These are phyloP conservation scores for Pichia ethanolica DNA, from an alignment of 805 yeast genomes.

Conservation along the genomic window DNA sequence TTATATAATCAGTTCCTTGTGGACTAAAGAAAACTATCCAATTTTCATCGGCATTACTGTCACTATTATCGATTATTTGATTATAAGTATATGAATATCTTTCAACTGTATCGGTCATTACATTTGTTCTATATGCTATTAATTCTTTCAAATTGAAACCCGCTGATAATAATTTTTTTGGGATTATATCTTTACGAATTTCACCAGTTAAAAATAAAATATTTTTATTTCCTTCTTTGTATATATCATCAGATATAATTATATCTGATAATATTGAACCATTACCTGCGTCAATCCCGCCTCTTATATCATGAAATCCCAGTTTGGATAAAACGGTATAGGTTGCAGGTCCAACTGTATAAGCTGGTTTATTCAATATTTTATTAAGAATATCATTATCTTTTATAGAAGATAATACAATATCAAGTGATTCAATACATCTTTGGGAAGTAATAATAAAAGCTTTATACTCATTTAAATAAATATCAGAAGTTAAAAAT, in stretches of 20 bases:
- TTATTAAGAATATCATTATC: slow-evolving; percentile 7
- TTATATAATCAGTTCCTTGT: slow-evolving; percentile 68
- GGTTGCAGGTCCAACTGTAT: slow-evolving; percentile 92
- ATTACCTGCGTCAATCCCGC: slow-evolving; percentile 75
- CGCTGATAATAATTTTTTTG: slow-evolving; percentile 41
- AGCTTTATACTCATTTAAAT: slow-evolving; percentile 35
- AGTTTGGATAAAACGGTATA: slow-evolving; percentile 43
- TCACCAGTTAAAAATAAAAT: slow-evolving; percentile 81
- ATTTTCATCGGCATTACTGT: slow-evolving; percentile 14
- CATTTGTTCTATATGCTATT: slow-evolving; percentile 62
- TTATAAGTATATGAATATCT: slow-evolving; percentile 9
- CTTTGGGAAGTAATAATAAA: slow-evolving; percentile 84
- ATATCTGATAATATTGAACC: slow-evolving; percentile 64
- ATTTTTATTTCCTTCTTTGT: slow-evolving; percentile 19
- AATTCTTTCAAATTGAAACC: slow-evolving; percentile 47
- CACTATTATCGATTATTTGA: slow-evolving; percentile 23
- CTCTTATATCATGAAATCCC: slow-evolving; percentile 65
- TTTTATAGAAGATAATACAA: slow-evolving; percentile 30
- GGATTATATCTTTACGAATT: slow-evolving; percentile 74
- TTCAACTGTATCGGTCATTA: slow-evolving; percentile 38
- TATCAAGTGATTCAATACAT: slow-evolving; percentile 74
- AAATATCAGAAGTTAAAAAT: slow-evolving; percentile 37
- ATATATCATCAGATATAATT: slow-evolving; percentile 36
- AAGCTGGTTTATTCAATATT: slow-evolving; percentile 46
- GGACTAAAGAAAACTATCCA: slow-evolving; percentile 92